Evolutionary conservation across 805 yeast species (phyloP), one percentile per base, ranked within the genome.

Genomic region (Schwanniomyces polymorphus): DNA sequence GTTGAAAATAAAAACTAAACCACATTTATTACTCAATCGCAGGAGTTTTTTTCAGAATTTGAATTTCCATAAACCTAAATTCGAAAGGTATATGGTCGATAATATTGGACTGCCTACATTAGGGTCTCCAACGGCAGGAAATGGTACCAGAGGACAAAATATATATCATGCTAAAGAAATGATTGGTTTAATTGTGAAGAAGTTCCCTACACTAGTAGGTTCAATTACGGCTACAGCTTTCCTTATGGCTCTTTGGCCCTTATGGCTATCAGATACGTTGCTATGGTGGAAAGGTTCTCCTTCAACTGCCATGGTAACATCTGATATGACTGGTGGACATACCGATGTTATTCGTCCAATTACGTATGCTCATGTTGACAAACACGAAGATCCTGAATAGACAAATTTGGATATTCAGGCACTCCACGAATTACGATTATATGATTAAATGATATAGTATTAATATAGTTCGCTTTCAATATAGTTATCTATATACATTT

Each of bases 271-370:
- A 14, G 35, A 31, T 31, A 16, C 21, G 18, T 31, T 31, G 17
- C 7, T 31, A 7, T 31, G 35, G 35, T 31, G 35, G 35, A 31
- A 16, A 16, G 35, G 21, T 31, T 9, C n/a, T 2, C 35, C 35
- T 14, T 14, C 35, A 9, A 49, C 59, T n/a, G 49, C 54, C n/a
- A 48, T 49, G 8, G 46, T 50, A 9, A 48, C 42, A 37, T 10
- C 29, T 23, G 41, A 21, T 21, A 44, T 45, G 10, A 10, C 46
- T 11, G 44, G 51, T 7, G 44, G 38, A 14, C 34, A 41, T 23
- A 50, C 47, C 1, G 41, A 45, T 17, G 56, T 54, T n/a, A 37
- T n/a, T 31, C 44, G 46, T 33, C 53, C 56, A 17, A 49, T 46
- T 5, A 44, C 45, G 10, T 48, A 45, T n/a, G 54, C 44, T 6